These are phyloP conservation scores for Penicillium nordicum DNA, from an alignment of 2,329 filamentous ascomycete species.

Conservation along the genomic window DNA sequence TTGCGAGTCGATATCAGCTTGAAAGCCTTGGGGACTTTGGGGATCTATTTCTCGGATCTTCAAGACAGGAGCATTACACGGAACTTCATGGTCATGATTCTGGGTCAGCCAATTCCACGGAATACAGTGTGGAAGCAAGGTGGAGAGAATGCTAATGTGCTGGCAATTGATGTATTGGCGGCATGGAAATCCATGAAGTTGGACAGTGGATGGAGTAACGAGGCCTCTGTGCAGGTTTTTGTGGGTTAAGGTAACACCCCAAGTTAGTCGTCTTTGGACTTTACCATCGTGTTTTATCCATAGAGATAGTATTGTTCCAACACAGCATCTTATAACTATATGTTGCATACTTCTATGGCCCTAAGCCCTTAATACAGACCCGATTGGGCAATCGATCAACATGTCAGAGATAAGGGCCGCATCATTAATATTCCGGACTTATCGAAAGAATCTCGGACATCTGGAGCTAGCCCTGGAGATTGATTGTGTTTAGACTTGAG, in stretches of 20 bases:
- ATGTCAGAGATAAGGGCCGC: conserved; percentile 9
- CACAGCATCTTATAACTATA: no score
- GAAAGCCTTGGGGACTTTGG: conserved; percentile 71
- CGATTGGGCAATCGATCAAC: background rate
- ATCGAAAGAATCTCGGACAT: conserved; percentile 19
- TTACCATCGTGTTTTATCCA: background rate
- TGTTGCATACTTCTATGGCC: background rate
- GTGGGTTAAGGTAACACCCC: conserved; percentile 27
- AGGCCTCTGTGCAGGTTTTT: conserved; percentile 66
- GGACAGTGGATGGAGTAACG: conserved; percentile 73
- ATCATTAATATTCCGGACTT: conserved; percentile 23
- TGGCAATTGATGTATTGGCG: conserved; percentile 71
- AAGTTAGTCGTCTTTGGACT: background rate
- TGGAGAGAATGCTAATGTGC: conserved; percentile 52
- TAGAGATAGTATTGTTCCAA: background rate
- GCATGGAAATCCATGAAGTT: conserved; percentile 76
- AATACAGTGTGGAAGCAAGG: conserved; percentile 58
- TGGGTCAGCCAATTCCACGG: conserved; percentile 65
- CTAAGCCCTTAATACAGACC: background rate
- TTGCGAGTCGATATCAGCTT: conserved; percentile 65
- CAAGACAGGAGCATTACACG: conserved; percentile 57
- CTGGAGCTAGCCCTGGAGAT: conserved; percentile 1
- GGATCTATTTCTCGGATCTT: conserved; percentile 73
- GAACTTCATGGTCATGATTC: conserved; percentile 71
- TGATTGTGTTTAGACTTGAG: conserved; percentile 5